A percentile compares a stretch with the other conserved stretches of the same genome.
These are phyloP conservation scores for Ploettnerulaceae sp. DNA, from an alignment of 2,329 filamentous ascomycete species.

Conservation along the genomic window DNA sequence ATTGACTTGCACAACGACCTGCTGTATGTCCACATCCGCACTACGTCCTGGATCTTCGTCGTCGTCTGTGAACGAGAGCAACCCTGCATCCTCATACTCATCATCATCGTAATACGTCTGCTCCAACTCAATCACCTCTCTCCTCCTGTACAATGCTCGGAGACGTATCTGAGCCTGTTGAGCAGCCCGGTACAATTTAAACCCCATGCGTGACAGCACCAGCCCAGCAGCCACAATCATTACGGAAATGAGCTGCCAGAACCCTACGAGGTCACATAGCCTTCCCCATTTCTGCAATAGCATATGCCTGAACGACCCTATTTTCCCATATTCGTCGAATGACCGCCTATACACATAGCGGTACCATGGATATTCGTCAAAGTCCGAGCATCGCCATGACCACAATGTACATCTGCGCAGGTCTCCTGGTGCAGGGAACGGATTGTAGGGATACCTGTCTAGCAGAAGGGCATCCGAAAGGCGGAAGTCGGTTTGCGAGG, in stretches of 20 bases:
- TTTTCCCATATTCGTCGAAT: slow-evolving; percentile 22
- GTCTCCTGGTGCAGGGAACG: neutral
- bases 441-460: neutral
- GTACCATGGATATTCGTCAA: slow-evolving; percentile 18
- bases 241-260: neutral
- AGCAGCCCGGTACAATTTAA: neutral
- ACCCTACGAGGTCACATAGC: neutral
- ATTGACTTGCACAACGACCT: too few species aligned
- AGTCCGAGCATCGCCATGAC: slow-evolving; percentile 20
- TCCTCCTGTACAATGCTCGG: neutral
- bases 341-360: slow-evolving; percentile 19
- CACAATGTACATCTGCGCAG: slow-evolving; percentile 15
- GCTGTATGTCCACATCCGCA: neutral
- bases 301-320: slow-evolving; percentile 11
- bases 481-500: neutral
- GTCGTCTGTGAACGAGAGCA: neutral
- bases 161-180: neutral
- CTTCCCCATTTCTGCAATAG: neutral
- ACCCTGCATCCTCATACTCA: neutral
- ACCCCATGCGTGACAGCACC: neutral
- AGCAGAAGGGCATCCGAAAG: neutral
- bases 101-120: too few species aligned
- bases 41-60: neutral
- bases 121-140: neutral
- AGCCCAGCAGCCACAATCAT: neutral